Conservation (phyloP, 2,329 filamentous ascomycete genomes). For the Iodosphaeria phyllophila region DNA sequence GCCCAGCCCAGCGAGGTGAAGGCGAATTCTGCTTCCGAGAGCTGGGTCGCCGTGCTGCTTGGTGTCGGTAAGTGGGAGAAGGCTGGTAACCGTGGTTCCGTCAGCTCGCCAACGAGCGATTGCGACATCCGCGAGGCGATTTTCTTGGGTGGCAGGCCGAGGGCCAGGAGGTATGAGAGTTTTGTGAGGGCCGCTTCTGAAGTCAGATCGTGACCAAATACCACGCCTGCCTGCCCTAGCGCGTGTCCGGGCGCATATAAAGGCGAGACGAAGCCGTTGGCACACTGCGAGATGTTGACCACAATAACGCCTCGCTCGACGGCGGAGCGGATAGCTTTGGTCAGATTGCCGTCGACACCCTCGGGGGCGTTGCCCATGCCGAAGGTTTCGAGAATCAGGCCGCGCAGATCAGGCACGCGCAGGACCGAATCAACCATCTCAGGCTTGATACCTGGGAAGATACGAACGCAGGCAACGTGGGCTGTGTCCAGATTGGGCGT, state of each 20-base stretch:
- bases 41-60: constrained; percentile 25
- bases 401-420: constrained; percentile 54
- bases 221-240: constrained; percentile 66
- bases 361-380: constrained; percentile 83
- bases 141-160: constrained; percentile 40
- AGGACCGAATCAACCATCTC: constrained; percentile 82
- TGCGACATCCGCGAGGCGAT: constrained; percentile 54
- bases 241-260: constrained; percentile 64
- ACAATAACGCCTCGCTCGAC: constrained; percentile 69
- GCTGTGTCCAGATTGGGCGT: constrained; percentile 62
- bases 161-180: constrained; percentile 65
- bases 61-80: constrained; percentile 56
- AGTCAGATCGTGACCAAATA: constrained; percentile 78
- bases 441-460: constrained; percentile 87
- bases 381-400: constrained; percentile 78
- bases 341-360: constrained; percentile 61
- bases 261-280: constrained; percentile 56
- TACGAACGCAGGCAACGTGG: constrained; percentile 76
- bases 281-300: constrained; percentile 83
- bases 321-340: constrained; percentile 56
- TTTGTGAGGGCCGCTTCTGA: constrained; percentile 85
- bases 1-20: constrained; percentile 67
- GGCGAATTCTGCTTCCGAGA: constrained; percentile 32
- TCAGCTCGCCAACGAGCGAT: constrained; percentile 71
- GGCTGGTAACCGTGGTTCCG: constrained; percentile 50